phyloP scores from a whole-genome alignment of 331 rosid species.

The Spiraea crenata region DNA sequence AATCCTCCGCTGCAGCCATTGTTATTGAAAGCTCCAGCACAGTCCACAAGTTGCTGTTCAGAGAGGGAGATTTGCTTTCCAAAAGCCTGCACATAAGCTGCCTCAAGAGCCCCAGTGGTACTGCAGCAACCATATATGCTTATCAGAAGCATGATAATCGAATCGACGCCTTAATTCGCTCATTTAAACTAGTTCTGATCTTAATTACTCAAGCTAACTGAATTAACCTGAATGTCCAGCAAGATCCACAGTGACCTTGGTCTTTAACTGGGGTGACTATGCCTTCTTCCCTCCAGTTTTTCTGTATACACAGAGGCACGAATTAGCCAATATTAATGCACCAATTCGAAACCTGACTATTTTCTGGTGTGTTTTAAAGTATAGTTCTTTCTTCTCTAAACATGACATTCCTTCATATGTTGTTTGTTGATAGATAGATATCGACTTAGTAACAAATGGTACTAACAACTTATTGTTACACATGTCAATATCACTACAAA shows the following conservation, averaged over 20 bases:
- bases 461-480: too few species aligned
- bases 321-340: background rate
- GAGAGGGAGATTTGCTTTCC: conserved; percentile 75
- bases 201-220: background rate
- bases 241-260: conserved; percentile 91
- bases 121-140: conserved; percentile 42
- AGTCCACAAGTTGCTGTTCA: conserved; percentile 96
- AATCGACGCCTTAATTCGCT: background rate
- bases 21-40: conserved; percentile 89
- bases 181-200: background rate
- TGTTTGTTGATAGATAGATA: too few species aligned
- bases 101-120: conserved; percentile 93
- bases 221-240: conserved; percentile 97
- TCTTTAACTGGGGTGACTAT: conserved; percentile 80
- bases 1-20: conserved; percentile 85
- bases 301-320: conserved; percentile 38
- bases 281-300: conserved; percentile 86
- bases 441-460: too few species aligned
- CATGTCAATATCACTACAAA: too few species aligned
- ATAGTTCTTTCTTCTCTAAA: too few species aligned
- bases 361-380: too few species aligned
- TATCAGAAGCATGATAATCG: conserved; percentile 14
- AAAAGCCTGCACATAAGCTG: conserved; percentile 77
- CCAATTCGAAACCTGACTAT: background rate
- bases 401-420: too few species aligned